Conservation (phyloP, 768 basidiomycete genomes). For the Podaxis sp. region DNA sequence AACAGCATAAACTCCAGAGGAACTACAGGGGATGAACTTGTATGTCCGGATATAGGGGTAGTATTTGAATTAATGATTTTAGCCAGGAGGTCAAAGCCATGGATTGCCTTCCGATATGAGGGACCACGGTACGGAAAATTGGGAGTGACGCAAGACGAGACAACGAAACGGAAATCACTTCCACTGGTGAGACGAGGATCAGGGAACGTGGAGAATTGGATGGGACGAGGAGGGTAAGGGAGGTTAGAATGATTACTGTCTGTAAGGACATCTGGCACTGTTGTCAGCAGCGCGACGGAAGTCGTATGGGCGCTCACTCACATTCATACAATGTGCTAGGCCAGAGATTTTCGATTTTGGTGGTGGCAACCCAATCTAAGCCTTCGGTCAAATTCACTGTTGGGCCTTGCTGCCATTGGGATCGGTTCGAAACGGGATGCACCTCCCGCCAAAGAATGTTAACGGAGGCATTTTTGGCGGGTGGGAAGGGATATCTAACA, state of each 20-base stretch:
- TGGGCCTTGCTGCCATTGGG: slow-evolving; percentile 57
- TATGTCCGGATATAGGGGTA: not conserved
- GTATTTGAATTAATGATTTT: slow-evolving; percentile 45
- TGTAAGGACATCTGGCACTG: slow-evolving; percentile 40
- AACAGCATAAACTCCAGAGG: slow-evolving; percentile 64
- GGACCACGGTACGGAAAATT: slow-evolving; percentile 74
- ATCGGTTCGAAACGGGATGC: slow-evolving; percentile 16
- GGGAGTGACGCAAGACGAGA: slow-evolving; percentile 64
- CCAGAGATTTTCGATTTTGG: slow-evolving; percentile 58
- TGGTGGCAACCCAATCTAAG: slow-evolving; percentile 60
- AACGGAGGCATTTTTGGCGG: slow-evolving; percentile 32
- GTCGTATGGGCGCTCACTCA: slow-evolving; percentile 28
- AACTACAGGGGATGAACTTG: not conserved
- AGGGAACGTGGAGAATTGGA: slow-evolving; percentile 73
- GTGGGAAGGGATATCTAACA: slow-evolving; percentile 53
- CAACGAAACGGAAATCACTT: slow-evolving; percentile 66
- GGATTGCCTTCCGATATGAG: slow-evolving; percentile 49
- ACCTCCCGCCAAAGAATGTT: slow-evolving; percentile 48
- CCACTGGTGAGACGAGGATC: slow-evolving; percentile 58
- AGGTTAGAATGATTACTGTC: slow-evolving; percentile 44
- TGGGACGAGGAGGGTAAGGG: slow-evolving; percentile 49
- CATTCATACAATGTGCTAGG: slow-evolving; percentile 73
- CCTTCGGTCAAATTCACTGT: slow-evolving; percentile 39
- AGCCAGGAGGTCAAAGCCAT: slow-evolving; percentile 65
- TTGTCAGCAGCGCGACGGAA: slow-evolving; percentile 7